These are phyloP conservation scores for Coix lacrymajobi DNA, from an alignment of 176 grass and related monocot species.

Conservation along the genomic window DNA sequence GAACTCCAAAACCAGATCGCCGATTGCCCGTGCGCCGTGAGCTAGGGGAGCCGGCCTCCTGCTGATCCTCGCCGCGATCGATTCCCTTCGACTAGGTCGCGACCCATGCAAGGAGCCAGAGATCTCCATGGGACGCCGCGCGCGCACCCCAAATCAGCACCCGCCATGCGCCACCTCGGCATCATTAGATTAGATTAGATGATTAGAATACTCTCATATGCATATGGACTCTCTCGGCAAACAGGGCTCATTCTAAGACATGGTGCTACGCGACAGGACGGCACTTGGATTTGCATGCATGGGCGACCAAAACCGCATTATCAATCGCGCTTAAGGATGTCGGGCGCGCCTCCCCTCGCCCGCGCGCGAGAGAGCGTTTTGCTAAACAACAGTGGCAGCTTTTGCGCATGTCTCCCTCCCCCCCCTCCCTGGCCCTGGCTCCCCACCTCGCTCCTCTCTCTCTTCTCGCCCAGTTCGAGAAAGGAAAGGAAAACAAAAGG, in stretches of 20 bases:
- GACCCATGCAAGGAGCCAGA: conserved; percentile 70
- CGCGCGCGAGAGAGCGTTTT: conserved; percentile 31
- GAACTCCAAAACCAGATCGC: conserved; percentile 12
- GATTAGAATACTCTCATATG: not conserved
- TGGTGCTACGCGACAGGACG: conserved; percentile 79
- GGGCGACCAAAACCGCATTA: conserved; percentile 54
- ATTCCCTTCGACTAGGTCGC: conserved; percentile 53
- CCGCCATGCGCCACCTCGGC: conserved; percentile 2
- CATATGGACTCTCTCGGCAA: conserved; percentile 16
- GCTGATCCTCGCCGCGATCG: conserved; percentile 34
- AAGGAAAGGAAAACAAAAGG: conserved; percentile 22
- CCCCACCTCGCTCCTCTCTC: conserved; percentile 19
- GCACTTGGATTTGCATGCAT: conserved; percentile 81
- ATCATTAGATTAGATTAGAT: not conserved
- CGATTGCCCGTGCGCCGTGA: conserved; percentile 15
- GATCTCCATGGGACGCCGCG: conserved; percentile 20
- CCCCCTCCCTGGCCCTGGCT: not conserved
- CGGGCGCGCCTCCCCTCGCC: conserved; percentile 26
- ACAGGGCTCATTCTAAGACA: conserved; percentile 82
- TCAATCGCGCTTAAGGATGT: conserved; percentile 86
- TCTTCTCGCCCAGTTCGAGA: conserved; percentile 13
- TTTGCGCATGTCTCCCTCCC: conserved; percentile 87
- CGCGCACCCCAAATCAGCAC: conserved; percentile 23
- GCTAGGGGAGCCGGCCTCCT: not conserved
- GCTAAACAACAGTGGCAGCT: conserved; percentile 85